phyloP scores from a whole-genome alignment of 2,329 filamentous ascomycete species.

The Exutisphaerella laricina region DNA sequence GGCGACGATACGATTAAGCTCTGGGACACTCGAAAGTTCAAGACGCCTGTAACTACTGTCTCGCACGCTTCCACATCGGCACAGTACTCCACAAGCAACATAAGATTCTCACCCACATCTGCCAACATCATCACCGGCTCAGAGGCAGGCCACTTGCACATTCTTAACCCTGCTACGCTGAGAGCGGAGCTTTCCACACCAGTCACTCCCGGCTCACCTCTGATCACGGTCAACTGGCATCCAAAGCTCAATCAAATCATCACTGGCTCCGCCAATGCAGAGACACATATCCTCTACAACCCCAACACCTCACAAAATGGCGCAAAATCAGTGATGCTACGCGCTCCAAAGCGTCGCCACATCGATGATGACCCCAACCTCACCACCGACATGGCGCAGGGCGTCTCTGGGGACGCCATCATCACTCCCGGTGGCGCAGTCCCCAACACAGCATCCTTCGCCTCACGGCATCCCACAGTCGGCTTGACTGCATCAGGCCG shows the following conservation, averaged over 20 bases:
- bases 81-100: conserved; percentile 78
- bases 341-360: conserved; percentile 89
- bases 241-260: conserved; percentile 93
- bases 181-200: conserved; percentile 78
- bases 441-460: conserved; percentile 40
- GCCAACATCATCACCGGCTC: conserved; percentile 87
- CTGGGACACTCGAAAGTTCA: conserved; percentile 97
- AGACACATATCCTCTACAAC: conserved; percentile 86
- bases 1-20: conserved; percentile 91
- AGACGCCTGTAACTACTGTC: conserved; percentile 73
- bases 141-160: conserved; percentile 76
- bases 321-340: conserved; percentile 83
- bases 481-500: conserved; percentile 74
- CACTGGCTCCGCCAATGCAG: conserved; percentile 84
- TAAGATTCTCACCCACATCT: conserved; percentile 79
- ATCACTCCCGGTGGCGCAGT: conserved; percentile 49
- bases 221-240: conserved; percentile 88
- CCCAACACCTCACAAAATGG: conserved; percentile 75
- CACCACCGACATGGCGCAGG: conserved; percentile 75
- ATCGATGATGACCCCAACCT: conserved; percentile 87
- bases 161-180: conserved; percentile 88
- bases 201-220: conserved; percentile 75
- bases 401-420: conserved; percentile 77
- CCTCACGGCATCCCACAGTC: conserved; percentile 60
- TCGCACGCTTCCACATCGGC: conserved; percentile 76